phyloP scores from a whole-genome alignment of 495 filamentous ascomycete species.

The Penicillium antarcticum region DNA sequence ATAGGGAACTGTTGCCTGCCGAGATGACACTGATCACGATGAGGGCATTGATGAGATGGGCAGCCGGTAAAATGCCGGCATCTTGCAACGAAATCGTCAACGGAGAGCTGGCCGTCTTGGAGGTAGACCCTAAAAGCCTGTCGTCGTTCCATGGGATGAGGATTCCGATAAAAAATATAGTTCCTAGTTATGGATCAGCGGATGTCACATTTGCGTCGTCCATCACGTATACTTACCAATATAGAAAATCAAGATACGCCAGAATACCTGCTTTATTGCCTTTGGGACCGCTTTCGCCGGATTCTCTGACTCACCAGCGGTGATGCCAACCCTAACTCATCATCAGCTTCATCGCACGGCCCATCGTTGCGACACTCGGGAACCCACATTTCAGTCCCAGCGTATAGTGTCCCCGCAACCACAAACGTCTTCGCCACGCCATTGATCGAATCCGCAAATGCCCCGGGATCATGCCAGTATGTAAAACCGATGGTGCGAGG shows the following conservation, averaged over 20 bases:
- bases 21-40: slow-evolving; percentile 67
- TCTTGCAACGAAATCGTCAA: slow-evolving; percentile 69
- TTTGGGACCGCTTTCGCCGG: slow-evolving; percentile 59
- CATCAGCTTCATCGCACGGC: neutral
- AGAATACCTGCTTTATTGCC: slow-evolving; percentile 68
- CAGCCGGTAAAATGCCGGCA: slow-evolving; percentile 64
- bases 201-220: too few relatives aligned
- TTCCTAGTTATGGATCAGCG: slow-evolving; percentile 13
- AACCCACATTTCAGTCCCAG: slow-evolving; percentile 62
- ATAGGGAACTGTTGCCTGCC: slow-evolving; percentile 68
- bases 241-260: slow-evolving; percentile 71
- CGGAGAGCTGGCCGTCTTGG: slow-evolving; percentile 61
- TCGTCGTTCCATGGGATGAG: slow-evolving; percentile 56
- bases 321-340: slow-evolving; percentile 54
- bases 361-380: neutral
- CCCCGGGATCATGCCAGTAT: slow-evolving; percentile 66
- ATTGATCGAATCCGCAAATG: slow-evolving; percentile 64
- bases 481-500: slow-evolving; percentile 55
- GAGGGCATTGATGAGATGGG: slow-evolving; percentile 68
- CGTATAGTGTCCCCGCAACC: slow-evolving; percentile 68
- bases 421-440: slow-evolving; percentile 55
- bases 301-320: slow-evolving; percentile 63
- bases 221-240: slow-evolving; percentile 43
- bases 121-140: slow-evolving; percentile 39
- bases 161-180: slow-evolving; percentile 68